Base-by-base conservation (phyloP, 768 basidiomycete species). In the Russula emetica region DNA sequence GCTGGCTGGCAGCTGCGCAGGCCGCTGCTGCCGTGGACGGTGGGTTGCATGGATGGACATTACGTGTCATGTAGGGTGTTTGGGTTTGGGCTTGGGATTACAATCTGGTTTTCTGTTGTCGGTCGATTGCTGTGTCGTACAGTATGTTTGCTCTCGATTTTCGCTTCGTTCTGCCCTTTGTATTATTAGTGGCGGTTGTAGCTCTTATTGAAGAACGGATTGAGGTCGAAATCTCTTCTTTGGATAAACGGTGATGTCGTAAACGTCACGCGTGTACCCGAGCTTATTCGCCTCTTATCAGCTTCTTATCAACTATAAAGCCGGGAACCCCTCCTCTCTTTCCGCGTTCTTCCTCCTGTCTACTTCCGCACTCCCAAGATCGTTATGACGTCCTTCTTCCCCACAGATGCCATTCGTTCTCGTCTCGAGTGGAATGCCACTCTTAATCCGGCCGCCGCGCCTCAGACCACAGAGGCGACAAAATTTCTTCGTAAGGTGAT, bases 371-470 rank as follows among this genome's bases (percentile, higher is more conserved):
- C n/a, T 13, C 24, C 40, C 26, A 53, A 47, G 34, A 30, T 59
- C 58, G 38, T 47, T 30, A 68, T 68, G 67, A 30, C 67, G 40
- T 50, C 61, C 24, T 51, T 57, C 47, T 50, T 74, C 69, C 61
- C 71, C 18, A 36, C 69, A 49, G 54, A 67, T 24, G 34, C 62
- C 51, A 72, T 86, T 72, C 83, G 84, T 67, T 90, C 89, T 68
- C 93, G 94, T 75, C 85, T 98, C 75, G 89, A 94, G 76, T 98
- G 96, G 96, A 87, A 88, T 72, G 86, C 94, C 54, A 83, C 82
- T 66, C 81, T 98, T 73, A 86, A 80, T 76, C 87, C 92, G 53
- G 78, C 84, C 60, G 82, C 84, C 66, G 86, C 85, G 51, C 84
- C 87, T 50, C 80, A 83, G 44, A 85, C 88, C 63, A 88, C 84